Base-by-base conservation (phyloP, 2,329 filamentous ascomycete genomes). In the Emmonsiellopsis sp. region DNA sequence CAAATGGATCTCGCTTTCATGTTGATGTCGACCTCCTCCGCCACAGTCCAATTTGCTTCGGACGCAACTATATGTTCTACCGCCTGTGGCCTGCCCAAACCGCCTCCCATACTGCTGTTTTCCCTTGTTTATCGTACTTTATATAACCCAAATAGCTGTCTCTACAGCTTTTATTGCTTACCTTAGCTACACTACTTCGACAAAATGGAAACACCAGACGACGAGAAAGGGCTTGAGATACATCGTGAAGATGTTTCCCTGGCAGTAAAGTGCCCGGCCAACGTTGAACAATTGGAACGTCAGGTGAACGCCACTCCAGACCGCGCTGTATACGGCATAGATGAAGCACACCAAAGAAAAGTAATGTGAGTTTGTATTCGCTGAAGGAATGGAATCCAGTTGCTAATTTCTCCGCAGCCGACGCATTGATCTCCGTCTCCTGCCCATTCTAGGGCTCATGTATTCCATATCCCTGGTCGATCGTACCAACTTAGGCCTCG, bases 401-500 rank as follows among this genome's bases (percentile, higher is more conserved):
- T 44, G 20, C n/a, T 44, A 8, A 16, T 44, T 13, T 44, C 20
- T 44, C 20, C 15, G 4, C 41, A 44, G 41, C 41, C 41, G 41
- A 35, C 52, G 58, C 4, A 58, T 70, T 15, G 72, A 73, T 56
- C 54, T 65, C 44, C 65, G 70, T 20, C 64, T 73, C 1, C 66
- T 74, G 10, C 70, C 70, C 4, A 70, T 70, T 8, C 62, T 73
- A 1, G 68, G 68, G 3, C 59, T 66, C 45, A 66, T 73, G 58
- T 72, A 72, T 56, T 68, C 66, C 7, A 65, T 72, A 26, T 64
- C 67, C 0, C 57, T 69, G 30, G 66, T 73, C 57, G 70, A 73
- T 47, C 62, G 70, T 37, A 66, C 65, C 53, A 73, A 73, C 52
- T 60, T 71, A 5, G 65, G 65, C 52, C 67, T 69, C 40, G 63